Evolutionary conservation across 2,329 filamentous ascomycete species (phyloP).

Genomic region (Pseudogymnoascus sp.): DNA sequence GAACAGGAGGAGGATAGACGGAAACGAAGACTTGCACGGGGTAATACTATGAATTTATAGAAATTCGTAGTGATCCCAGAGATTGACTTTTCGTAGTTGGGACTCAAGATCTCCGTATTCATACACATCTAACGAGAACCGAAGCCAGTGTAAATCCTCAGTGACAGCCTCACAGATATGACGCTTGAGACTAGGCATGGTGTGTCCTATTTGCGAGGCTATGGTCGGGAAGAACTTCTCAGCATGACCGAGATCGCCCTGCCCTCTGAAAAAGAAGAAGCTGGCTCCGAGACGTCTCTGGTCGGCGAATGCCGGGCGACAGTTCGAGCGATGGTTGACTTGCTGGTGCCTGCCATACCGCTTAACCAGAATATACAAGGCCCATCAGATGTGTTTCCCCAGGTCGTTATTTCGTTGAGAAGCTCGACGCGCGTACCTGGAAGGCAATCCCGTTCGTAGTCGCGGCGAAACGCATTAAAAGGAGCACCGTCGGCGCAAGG

Average conservation of each 20-base stretch:
- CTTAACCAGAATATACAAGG: conserved; percentile 30
- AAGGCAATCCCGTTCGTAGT: conserved; percentile 24
- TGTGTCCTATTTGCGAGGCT: no score
- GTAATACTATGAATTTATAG: no score
- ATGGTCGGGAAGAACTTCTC: conserved; percentile 29
- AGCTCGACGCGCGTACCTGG: background rate
- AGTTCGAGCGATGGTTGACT: conserved; percentile 32
- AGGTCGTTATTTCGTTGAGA: conserved; percentile 6
- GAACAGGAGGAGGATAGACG: no score
- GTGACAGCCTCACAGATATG: no score
- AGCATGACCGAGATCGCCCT: conserved; percentile 26
- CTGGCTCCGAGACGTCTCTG: conserved; percentile 23
- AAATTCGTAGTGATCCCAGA: no score
- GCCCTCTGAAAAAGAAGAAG: conserved; percentile 32
- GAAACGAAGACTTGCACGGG: no score
- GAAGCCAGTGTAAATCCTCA: no score
- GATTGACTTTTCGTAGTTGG: no score
- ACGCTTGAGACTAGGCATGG: no score
- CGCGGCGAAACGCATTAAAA: conserved; percentile 32
- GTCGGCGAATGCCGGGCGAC: conserved; percentile 23
- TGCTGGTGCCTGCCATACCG: conserved; percentile 32
- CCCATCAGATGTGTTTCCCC: no score
- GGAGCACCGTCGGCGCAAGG: conserved; percentile 22
- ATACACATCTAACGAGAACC: no score
- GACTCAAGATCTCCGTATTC: no score